Conservation (phyloP, 805 yeast genomes). For the Cyberlindnera lachancei region DNA sequence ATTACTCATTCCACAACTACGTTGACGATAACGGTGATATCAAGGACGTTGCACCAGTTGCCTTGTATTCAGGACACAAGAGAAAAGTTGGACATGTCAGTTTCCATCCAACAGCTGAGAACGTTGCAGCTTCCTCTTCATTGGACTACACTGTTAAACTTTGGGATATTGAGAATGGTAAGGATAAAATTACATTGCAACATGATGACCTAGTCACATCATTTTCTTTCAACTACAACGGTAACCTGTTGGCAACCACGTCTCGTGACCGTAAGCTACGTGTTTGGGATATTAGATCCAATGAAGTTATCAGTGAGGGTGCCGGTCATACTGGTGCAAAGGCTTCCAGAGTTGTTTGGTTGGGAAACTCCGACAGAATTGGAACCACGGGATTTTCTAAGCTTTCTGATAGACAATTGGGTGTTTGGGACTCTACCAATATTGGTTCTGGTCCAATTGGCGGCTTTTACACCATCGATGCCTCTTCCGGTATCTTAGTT, state of each 20-base stretch:
- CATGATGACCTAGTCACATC: conserved; percentile 93
- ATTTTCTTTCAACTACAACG: conserved; percentile 85
- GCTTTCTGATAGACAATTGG: conserved; percentile 90
- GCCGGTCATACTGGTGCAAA: conserved; percentile 92
- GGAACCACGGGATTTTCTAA: conserved; percentile 93
- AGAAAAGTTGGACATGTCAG: conserved; percentile 90
- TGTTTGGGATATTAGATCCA: conserved; percentile 83
- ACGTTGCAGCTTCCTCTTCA: conserved; percentile 84
- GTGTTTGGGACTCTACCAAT: conserved; percentile 81
- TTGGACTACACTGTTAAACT: conserved; percentile 86
- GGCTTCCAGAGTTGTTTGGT: conserved; percentile 81
- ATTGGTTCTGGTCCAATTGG: conserved; percentile 79
- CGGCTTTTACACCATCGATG: conserved; percentile 79
- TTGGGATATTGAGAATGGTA: conserved; percentile 80
- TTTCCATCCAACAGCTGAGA: conserved; percentile 83
- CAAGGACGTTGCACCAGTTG: conserved; percentile 64
- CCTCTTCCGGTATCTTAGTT: conserved; percentile 89
- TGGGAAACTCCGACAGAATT: conserved; percentile 78
- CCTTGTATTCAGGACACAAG: conserved; percentile 73
- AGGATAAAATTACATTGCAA: conserved; percentile 61
- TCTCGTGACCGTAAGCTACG: conserved; percentile 86
- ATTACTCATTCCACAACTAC: conserved; percentile 63
- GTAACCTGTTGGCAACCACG: conserved; percentile 78
- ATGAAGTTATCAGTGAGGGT: conserved; percentile 73
- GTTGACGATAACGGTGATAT: conserved; percentile 47